Percentiles rank a stretch among this genome's conserved stretches.
Conservation (phyloP, 2,329 filamentous ascomycete species). For the Neobulgaria alba region DNA sequence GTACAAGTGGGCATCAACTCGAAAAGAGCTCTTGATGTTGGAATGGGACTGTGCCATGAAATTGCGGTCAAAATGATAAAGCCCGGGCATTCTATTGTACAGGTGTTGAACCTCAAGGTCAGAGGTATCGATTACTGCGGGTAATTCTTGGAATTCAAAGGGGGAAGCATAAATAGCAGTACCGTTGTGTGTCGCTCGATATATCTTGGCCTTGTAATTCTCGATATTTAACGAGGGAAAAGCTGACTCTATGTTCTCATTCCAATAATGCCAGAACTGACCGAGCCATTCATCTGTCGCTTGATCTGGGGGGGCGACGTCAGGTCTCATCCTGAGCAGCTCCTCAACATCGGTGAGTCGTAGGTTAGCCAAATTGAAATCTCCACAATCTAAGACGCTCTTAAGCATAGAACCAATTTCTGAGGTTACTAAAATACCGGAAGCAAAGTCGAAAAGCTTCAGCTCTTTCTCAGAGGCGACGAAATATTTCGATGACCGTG, state of each 20-base stretch:
- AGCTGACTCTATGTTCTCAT: conserved; percentile 1
- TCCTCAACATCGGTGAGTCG: conserved; percentile 12
- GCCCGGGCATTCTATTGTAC: conserved; percentile 11
- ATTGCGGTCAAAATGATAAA: conserved; percentile 9
- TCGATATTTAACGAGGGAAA: background rate
- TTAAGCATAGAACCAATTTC: conserved; percentile 1
- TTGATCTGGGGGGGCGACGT: background rate
- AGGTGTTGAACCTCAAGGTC: conserved; percentile 5
- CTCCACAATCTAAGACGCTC: conserved; percentile 1
- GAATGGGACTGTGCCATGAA: conserved; percentile 12
- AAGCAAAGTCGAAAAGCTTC: conserved; percentile 21
- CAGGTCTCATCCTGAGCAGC: conserved; percentile 9
- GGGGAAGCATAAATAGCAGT: conserved; percentile 5
- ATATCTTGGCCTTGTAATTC: conserved; percentile 4
- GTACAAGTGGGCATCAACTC: conserved; percentile 6
- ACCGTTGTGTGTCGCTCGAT: conserved; percentile 6
- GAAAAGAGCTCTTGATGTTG: conserved; percentile 4
- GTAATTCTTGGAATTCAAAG: conserved; percentile 5
- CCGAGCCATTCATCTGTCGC: conserved; percentile 15
- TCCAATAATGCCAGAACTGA: conserved; percentile 20
- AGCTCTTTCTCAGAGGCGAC: conserved; percentile 11
- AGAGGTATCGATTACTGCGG: conserved; percentile 13
- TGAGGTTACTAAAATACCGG: conserved; percentile 8
- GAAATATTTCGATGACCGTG: conserved; percentile 7
- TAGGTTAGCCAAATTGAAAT: conserved; percentile 20